phyloP scores from a whole-genome alignment of 139 green algal species.

The Chlamydomonas sphaeroides region DNA sequence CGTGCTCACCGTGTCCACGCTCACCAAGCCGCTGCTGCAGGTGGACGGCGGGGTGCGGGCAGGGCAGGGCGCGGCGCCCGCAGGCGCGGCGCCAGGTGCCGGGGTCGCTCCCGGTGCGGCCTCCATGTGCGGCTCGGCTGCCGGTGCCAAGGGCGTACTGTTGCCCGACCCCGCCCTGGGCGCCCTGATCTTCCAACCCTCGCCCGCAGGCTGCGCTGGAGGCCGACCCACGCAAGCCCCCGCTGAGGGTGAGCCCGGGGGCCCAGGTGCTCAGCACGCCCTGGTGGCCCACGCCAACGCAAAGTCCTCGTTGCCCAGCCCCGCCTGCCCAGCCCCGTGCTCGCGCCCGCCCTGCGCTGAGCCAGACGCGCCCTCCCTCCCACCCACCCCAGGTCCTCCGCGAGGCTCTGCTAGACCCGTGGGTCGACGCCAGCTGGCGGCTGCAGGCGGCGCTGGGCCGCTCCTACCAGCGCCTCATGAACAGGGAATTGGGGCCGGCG shows the following conservation, averaged over 20 bases:
- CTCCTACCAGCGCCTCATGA: not conserved
- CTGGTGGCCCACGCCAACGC: too few relatives aligned
- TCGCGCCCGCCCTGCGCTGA: too few relatives aligned
- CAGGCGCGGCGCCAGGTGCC: too few relatives aligned
- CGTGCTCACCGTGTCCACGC: slow-evolving; percentile 65
- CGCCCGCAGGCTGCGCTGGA: slow-evolving; percentile 1
- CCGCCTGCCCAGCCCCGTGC: not conserved
- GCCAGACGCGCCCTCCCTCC: not conserved
- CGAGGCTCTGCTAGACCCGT: slow-evolving; percentile 26
- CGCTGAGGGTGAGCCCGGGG: not conserved
- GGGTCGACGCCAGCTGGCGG: slow-evolving; percentile 10
- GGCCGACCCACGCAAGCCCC: slow-evolving; percentile 13
- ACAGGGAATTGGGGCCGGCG: too few relatives aligned
- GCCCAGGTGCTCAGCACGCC: not conserved
- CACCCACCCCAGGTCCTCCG: not conserved
- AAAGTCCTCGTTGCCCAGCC: not conserved
- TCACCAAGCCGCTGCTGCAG: slow-evolving; percentile 81
- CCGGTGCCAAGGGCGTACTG: too few relatives aligned
- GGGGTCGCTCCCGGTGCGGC: too few relatives aligned
- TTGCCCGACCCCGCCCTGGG: too few relatives aligned
- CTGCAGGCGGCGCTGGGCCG: not conserved
- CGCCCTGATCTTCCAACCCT: too few relatives aligned
- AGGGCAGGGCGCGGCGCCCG: too few relatives aligned
- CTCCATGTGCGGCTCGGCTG: too few relatives aligned
- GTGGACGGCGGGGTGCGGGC: slow-evolving; percentile 34